phyloP scores from a whole-genome alignment of 2,329 filamentous ascomycete genomes.

The Arthrobotrys megalospora region DNA sequence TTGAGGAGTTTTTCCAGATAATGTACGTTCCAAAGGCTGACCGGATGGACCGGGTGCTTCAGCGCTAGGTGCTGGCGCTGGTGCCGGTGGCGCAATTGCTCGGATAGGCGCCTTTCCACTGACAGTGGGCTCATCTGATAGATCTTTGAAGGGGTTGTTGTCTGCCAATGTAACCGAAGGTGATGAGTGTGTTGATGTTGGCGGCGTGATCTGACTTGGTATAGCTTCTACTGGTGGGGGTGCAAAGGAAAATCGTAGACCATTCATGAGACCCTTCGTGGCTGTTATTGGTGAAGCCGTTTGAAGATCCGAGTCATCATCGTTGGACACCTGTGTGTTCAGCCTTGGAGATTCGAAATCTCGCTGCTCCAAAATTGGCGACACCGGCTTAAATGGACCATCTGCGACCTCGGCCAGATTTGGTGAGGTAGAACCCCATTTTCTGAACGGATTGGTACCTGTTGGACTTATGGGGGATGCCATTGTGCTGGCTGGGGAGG shows the following conservation, averaged over 20 bases:
- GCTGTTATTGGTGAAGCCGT: constrained; percentile 52
- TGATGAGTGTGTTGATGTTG: constrained; percentile 48
- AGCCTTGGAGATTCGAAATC: constrained; percentile 45
- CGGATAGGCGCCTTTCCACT: constrained; percentile 25
- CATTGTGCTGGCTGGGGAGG: constrained; percentile 48
- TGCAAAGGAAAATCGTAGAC: constrained; percentile 52
- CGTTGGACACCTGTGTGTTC: constrained; percentile 20
- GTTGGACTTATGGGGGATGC: constrained; percentile 47
- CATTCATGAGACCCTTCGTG: constrained; percentile 55
- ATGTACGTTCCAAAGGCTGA: constrained; percentile 43
- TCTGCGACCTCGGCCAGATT: constrained; percentile 43
- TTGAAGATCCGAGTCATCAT: constrained; percentile 24
- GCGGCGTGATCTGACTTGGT: constrained; percentile 38
- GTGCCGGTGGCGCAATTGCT: constrained; percentile 50
- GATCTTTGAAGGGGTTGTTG: constrained; percentile 50
- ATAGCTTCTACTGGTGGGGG: constrained; percentile 49
- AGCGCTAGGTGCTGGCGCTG: background rate
- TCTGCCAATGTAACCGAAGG: constrained; percentile 44
- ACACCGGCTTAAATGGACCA: constrained; percentile 50
- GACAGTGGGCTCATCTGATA: background rate
- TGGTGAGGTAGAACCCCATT: constrained; percentile 47
- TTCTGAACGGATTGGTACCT: constrained; percentile 52
- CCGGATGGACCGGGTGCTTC: background rate
- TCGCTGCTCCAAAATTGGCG: constrained; percentile 50
- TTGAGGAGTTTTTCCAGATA: constrained; percentile 46